These are phyloP conservation scores for Ophiostoma quercus DNA, from an alignment of 2,329 filamentous ascomycete genomes.

Conservation along the genomic window DNA sequence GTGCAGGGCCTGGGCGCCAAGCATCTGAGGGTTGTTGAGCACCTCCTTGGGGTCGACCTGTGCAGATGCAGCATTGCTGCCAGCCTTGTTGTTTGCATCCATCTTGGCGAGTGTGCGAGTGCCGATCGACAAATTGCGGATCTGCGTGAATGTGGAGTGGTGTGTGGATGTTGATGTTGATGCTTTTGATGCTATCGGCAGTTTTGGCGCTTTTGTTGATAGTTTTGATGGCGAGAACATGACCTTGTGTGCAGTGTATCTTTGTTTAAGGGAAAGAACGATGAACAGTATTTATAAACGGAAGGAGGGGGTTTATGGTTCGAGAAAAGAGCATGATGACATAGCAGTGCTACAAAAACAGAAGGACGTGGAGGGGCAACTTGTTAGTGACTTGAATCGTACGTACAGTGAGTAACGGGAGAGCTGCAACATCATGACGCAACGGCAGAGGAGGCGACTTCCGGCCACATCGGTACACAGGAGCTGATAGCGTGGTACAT, in stretches of 20 bases:
- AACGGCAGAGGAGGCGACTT: constrained; percentile 11
- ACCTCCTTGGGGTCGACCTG: constrained; percentile 14
- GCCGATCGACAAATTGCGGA: background rate
- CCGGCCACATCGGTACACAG: background rate
- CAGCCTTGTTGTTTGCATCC: constrained; percentile 12
- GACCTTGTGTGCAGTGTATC: background rate
- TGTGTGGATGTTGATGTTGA: background rate
- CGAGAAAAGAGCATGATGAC: background rate
- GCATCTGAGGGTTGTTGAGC: constrained; percentile 64
- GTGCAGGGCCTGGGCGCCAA: constrained; percentile 34
- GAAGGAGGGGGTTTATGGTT: background rate
- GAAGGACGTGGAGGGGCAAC: constrained; percentile 12
- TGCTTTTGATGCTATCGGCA: background rate
- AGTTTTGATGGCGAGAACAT: constrained; percentile 9
- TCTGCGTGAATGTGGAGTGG: too few species aligned
- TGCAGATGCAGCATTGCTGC: background rate
- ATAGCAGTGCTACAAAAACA: constrained; percentile 9
- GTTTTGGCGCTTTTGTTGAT: background rate
- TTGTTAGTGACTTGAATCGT: too few species aligned
- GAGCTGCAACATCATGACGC: constrained; percentile 14
- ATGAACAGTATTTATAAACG: constrained; percentile 1
- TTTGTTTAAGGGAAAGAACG: background rate
- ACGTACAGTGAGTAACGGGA: background rate
- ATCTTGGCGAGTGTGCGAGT: constrained; percentile 9
- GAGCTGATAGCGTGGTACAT: background rate